A percentile compares a stretch with the other conserved stretches of the same genome.
These are phyloP conservation scores for Odontarrhena argentea DNA, from an alignment of 345 rosid species.

Conservation along the genomic window DNA sequence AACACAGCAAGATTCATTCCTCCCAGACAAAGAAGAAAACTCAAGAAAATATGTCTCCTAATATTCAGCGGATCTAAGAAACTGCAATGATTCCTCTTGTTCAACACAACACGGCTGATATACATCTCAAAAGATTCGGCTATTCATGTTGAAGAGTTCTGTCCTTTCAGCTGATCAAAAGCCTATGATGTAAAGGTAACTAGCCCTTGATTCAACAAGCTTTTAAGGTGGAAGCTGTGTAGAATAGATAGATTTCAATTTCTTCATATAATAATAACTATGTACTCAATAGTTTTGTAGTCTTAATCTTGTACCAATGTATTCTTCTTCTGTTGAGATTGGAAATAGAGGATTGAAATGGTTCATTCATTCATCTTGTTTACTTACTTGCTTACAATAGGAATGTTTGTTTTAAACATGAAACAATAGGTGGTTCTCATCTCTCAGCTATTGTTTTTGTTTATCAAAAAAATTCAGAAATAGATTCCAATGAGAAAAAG, in stretches of 20 bases:
- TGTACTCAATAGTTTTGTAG: neutral
- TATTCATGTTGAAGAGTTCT: neutral
- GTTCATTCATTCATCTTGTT: too few species aligned
- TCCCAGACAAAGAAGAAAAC: slow-evolving; percentile 46
- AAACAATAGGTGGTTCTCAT: too few species aligned
- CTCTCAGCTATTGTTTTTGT: too few species aligned
- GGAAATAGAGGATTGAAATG: too few species aligned
- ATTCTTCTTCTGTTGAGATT: neutral
- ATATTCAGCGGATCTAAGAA: slow-evolving; percentile 45
- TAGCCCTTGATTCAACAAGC: neutral
- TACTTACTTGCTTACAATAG: too few species aligned
- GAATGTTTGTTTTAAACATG: too few species aligned
- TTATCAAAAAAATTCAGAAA: neutral
- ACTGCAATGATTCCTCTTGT: slow-evolving; percentile 7
- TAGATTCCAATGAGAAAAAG: neutral
- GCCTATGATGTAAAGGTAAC: neutral
- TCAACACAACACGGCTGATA: slow-evolving; percentile 32
- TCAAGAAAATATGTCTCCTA: slow-evolving; percentile 73
- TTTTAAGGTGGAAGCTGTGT: too few species aligned
- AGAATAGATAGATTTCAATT: neutral
- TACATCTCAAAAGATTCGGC: neutral
- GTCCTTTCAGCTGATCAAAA: neutral
- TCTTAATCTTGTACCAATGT: neutral
- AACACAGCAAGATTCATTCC: slow-evolving; percentile 40
- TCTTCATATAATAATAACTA: neutral